phyloP scores from a whole-genome alignment of 2,329 filamentous ascomycete species.

The Coniochaeta ligniaria region DNA sequence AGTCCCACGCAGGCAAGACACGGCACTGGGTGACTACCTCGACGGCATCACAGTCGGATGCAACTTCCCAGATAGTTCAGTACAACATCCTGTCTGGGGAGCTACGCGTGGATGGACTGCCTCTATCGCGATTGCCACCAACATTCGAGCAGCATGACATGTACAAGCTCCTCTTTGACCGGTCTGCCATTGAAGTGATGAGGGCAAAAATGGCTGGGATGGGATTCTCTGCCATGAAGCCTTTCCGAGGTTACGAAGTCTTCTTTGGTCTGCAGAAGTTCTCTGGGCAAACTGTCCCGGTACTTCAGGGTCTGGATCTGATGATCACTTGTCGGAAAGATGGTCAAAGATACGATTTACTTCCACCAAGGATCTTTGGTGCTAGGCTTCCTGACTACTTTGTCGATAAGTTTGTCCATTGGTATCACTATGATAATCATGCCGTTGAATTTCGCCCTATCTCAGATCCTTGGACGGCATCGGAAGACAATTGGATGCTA shows the following conservation, averaged over 20 bases:
- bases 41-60: not conserved
- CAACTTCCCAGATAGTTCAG: constrained; percentile 23
- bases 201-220: constrained; percentile 29
- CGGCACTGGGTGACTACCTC: constrained; percentile 15
- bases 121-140: constrained; percentile 36
- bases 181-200: constrained; percentile 32
- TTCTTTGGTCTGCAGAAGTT: constrained; percentile 23
- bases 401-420: constrained; percentile 34
- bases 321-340: constrained; percentile 20
- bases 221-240: constrained; percentile 28
- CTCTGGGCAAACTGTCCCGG: not conserved
- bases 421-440: constrained; percentile 27
- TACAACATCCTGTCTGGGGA: constrained; percentile 44
- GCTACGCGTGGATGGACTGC: constrained; percentile 44
- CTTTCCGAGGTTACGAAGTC: constrained; percentile 21
- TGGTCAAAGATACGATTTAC: constrained; percentile 23
- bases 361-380: constrained; percentile 12
- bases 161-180: constrained; percentile 37
- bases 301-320: constrained; percentile 15
- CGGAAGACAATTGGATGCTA: constrained; percentile 14
- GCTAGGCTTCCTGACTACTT: constrained; percentile 28
- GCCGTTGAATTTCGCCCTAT: constrained; percentile 24
- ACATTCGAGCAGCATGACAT: constrained; percentile 31
- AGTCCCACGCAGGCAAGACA: not conserved
- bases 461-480: constrained; percentile 16